Conservation (phyloP, 768 basidiomycete genomes). For the Podaxis sp. region DNA sequence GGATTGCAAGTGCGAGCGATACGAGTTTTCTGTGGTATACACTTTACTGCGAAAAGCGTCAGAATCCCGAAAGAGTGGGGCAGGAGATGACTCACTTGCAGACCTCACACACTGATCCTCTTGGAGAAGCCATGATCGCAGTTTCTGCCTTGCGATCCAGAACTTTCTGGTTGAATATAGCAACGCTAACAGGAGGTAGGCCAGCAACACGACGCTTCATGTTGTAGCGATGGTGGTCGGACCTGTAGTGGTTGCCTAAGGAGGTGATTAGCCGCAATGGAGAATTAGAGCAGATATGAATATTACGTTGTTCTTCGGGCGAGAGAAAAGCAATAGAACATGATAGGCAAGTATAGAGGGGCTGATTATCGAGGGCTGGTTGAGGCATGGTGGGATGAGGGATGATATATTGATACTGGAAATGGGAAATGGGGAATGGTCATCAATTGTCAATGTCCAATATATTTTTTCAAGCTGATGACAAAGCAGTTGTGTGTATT, state of each 20-base stretch:
- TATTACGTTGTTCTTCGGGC: slow-evolving; percentile 77
- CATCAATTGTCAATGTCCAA: background rate
- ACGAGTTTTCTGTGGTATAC: slow-evolving; percentile 88
- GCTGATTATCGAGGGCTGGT: slow-evolving; percentile 20
- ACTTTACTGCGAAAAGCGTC: slow-evolving; percentile 56
- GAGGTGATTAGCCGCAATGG: slow-evolving; percentile 7
- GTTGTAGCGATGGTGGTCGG: slow-evolving; percentile 96
- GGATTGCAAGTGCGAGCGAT: slow-evolving; percentile 80
- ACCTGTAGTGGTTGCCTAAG: slow-evolving; percentile 83
- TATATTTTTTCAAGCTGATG: background rate
- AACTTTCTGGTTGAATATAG: slow-evolving; percentile 85
- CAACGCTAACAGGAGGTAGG: slow-evolving; percentile 76
- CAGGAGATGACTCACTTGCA: slow-evolving; percentile 65
- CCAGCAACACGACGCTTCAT: slow-evolving; percentile 94
- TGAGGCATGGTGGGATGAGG: slow-evolving; percentile 25
- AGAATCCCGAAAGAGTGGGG: background rate
- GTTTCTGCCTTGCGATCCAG: slow-evolving; percentile 75
- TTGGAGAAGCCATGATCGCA: slow-evolving; percentile 56
- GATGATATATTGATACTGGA: background rate
- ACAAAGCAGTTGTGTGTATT: slow-evolving; percentile 2
- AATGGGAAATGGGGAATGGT: background rate
- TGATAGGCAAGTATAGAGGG: slow-evolving; percentile 82
- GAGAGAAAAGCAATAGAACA: slow-evolving; percentile 85
- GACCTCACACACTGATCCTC: slow-evolving; percentile 62
- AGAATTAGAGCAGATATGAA: background rate